Conservation (phyloP, 139 green algal species). For the Edaphochlamys debaryana region DNA sequence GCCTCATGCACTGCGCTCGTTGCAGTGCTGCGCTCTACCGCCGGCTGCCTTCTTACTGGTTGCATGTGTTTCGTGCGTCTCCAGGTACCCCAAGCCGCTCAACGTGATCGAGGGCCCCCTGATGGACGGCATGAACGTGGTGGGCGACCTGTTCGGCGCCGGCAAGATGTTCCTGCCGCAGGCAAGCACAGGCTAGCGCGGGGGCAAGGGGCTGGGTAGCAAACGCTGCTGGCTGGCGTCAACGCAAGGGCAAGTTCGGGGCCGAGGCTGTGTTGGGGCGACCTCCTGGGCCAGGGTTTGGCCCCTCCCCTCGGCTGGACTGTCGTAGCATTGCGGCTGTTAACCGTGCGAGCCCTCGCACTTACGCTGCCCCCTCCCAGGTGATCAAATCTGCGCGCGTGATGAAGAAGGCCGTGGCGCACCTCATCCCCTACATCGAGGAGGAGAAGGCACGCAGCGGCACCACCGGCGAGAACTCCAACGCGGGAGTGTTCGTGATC, state of each 20-base stretch:
- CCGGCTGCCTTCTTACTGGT: too few species aligned
- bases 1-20: too few species aligned
- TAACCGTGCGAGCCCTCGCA: too few species aligned
- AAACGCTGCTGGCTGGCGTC: too few species aligned
- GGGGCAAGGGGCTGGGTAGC: too few species aligned
- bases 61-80: too few species aligned
- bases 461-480: conserved; percentile 62
- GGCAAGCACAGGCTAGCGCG: conserved; percentile 56
- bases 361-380: conserved; percentile 58
- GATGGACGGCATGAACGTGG: conserved; percentile 99
- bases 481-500: conserved; percentile 94
- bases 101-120: conserved; percentile 98
- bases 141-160: conserved; percentile 97
- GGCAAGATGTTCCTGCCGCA: conserved; percentile 99
- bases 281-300: too few species aligned
- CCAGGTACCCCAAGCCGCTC: conserved; percentile 81
- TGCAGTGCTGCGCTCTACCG: too few species aligned
- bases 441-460: conserved; percentile 89
- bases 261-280: too few species aligned
- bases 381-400: conserved; percentile 99
- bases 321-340: too few species aligned
- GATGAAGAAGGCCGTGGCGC: conserved; percentile 98
- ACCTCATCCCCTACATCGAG: conserved; percentile 99
- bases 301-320: too few species aligned
- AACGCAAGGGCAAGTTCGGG: too few species aligned